Evolutionary conservation across 75 land plant genomes (phyloP).

Genomic region (Ceratopteris richardii): DNA sequence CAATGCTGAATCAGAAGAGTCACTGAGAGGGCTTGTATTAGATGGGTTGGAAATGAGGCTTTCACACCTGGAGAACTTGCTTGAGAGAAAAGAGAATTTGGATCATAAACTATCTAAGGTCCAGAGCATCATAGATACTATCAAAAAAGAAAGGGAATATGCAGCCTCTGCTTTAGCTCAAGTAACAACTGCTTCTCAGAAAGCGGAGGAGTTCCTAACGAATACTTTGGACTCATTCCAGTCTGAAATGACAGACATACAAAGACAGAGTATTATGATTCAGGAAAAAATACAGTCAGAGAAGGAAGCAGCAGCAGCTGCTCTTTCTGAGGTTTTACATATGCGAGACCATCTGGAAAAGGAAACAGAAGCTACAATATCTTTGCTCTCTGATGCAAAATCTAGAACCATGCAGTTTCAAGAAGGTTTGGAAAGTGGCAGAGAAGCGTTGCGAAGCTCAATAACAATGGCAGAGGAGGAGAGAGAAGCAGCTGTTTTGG

Average conservation of each 20-base stretch:
- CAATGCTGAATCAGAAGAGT: constrained; percentile 1
- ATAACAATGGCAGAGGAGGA: constrained; percentile 14
- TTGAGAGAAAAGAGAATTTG: background rate
- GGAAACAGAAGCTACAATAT: constrained; percentile 9
- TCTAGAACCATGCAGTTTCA: constrained; percentile 13
- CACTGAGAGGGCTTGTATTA: background rate
- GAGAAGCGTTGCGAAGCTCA: constrained; percentile 8
- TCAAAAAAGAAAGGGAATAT: constrained; percentile 14
- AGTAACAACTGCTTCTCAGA: constrained; percentile 20
- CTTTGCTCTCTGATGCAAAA: constrained; percentile 9
- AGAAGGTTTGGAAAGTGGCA: constrained; percentile 20
- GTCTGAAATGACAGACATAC: constrained; percentile 9
- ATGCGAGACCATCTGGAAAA: constrained; percentile 11
- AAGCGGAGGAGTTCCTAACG: constrained; percentile 20
- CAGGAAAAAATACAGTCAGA: constrained; percentile 12
- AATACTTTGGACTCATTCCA: constrained; percentile 9
- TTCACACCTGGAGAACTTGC: constrained; percentile 6
- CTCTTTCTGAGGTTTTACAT: constrained; percentile 6
- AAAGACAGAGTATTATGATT: constrained; percentile 8
- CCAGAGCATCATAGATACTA: constrained; percentile 1
- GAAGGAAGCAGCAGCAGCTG: constrained; percentile 19
- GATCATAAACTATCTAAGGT: background rate
- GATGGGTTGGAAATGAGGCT: constrained; percentile 10
- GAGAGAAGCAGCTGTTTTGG: constrained; percentile 17
- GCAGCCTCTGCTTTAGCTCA: constrained; percentile 21